Conservation (phyloP, 257 asterid species). For the Solanum virginianum region DNA sequence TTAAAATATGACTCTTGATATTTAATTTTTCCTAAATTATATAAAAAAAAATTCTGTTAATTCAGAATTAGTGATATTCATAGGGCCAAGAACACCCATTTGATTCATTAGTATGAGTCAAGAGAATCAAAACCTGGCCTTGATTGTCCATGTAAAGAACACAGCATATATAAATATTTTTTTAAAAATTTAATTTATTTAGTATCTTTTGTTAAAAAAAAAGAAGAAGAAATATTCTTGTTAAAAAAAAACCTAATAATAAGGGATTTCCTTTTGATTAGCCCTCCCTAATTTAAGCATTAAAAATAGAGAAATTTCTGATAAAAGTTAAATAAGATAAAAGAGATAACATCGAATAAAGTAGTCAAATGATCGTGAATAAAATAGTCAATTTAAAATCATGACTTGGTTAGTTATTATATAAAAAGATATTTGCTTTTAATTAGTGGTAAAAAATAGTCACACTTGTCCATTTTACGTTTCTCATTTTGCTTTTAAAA, state of each 20-base stretch:
- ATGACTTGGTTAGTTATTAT: too few species aligned
- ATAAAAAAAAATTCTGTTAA: not conserved
- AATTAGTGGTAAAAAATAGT: not conserved
- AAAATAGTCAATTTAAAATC: not conserved
- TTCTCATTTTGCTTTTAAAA: not conserved
- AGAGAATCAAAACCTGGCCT: not conserved
- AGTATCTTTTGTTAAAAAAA: not conserved
- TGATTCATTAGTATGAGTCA: not conserved
- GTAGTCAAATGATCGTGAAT: not conserved
- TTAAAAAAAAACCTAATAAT: not conserved
- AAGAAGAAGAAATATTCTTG: not conserved
- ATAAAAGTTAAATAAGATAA: not conserved
- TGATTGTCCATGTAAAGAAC: not conserved
- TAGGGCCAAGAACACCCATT: not conserved
- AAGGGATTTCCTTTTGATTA: not conserved
- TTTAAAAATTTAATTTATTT: not conserved
- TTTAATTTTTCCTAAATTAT: not conserved
- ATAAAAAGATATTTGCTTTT: too few species aligned
- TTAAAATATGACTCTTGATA: not conserved
- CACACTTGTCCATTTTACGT: not conserved
- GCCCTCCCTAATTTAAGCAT: not conserved
- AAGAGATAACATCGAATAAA: not conserved
- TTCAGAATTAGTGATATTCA: not conserved
- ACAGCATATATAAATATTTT: not conserved
- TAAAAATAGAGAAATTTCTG: not conserved